Base-by-base conservation (phyloP, 306 rosid species). In the Quillaja saponaria region DNA sequence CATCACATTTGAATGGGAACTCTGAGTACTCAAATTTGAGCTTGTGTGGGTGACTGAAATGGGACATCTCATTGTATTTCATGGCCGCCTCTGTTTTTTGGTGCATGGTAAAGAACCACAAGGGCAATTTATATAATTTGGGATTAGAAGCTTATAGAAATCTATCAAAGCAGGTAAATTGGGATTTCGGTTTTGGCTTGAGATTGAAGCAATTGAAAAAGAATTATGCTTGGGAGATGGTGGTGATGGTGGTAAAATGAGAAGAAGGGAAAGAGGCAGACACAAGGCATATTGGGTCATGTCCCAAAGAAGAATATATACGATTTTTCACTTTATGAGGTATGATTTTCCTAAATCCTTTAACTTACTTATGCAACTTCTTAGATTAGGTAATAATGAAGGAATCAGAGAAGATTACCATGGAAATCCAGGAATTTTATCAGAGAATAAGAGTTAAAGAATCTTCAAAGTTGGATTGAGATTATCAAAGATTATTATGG, bases 1-100 rank as follows among this genome's bases (percentile, higher is more conserved):
- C 99, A 2, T 92, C 96, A 14, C 99, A 92, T 69, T 88, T 92
- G 90, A 88, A 92, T 0, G 99, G 96, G 55, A 71, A 76, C 48
- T 86, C 95, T 1, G 78, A 44, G 80, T 79, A 75, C 55, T 89
- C 96, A 10, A 86, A 92, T 44, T 73, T 70, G 19, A 92, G 90
- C 49, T 74, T 82, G 94, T 92, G 99, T 38, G 95, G 89, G 68
- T 92, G 99, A 61, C 83, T 78, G 73, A 81, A 86, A 76, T 92
- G 96, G 18, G 89, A 72, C 46, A 89, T 88, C 64, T 92, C 96
- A 33, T 13, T 78, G 84, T 86, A 86, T 74, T 74, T 89, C 94
- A 84, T 90, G 68, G 28, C 66, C n/a, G 6, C 15, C 12, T 44
- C 15, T 47, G 48, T 64, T 63, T 55, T 72, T 49, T 60, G 35